phyloP scores from a whole-genome alignment of 2,329 filamentous ascomycete species.

The Apiospora saccharicola region DNA sequence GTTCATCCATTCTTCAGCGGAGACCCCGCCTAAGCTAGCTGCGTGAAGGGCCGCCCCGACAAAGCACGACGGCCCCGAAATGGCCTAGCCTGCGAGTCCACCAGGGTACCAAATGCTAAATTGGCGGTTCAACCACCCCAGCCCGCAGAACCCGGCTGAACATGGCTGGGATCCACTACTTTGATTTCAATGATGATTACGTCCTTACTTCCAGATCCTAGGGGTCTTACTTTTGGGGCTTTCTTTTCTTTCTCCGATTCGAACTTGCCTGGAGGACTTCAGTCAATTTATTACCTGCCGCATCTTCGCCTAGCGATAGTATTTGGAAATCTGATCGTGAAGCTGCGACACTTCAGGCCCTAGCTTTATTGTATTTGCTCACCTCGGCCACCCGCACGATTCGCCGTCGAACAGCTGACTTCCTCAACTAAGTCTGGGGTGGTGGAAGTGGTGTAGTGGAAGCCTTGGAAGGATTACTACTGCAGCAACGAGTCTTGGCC shows the following conservation, averaged over 20 bases:
- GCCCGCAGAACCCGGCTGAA: background rate
- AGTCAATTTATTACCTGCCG: background rate
- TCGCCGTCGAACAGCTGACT: background rate
- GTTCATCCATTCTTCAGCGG: constrained; percentile 4
- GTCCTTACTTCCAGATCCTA: background rate
- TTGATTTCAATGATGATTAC: background rate
- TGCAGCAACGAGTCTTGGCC: background rate
- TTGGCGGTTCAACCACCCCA: background rate
- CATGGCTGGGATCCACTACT: background rate
- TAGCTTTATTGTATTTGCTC: background rate
- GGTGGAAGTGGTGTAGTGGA: background rate
- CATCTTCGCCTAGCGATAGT: background rate
- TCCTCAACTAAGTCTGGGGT: background rate
- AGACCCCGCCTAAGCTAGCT: background rate
- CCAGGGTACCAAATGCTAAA: background rate
- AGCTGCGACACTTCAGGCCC: background rate
- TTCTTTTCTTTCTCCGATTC: background rate
- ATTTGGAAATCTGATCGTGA: background rate
- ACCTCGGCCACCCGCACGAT: background rate
- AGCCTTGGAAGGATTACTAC: background rate
- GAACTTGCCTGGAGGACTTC: background rate
- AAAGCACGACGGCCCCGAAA: background rate
- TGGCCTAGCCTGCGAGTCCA: background rate
- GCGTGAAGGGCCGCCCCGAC: background rate
- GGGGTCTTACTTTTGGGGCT: background rate